Evolutionary conservation across 2,329 filamentous ascomycete genomes (phyloP).

Genomic region (Dactylonectria estremocensis): DNA sequence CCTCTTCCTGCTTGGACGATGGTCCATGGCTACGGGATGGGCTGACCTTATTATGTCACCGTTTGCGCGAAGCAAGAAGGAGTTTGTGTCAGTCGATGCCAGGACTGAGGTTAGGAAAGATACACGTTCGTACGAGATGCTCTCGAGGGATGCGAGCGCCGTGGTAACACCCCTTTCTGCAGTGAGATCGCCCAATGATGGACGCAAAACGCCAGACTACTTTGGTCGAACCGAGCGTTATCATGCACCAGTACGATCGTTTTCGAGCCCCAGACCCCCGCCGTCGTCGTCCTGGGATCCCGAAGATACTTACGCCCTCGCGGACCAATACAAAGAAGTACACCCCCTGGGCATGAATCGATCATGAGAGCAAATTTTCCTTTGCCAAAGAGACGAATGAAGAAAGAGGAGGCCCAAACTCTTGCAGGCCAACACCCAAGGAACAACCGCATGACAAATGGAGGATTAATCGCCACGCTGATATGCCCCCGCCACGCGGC

Average conservation of each 20-base stretch:
- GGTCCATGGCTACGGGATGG: conserved; percentile 92
- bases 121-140: conserved; percentile 85
- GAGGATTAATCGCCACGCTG: not conserved
- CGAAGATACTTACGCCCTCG: conserved; percentile 56
- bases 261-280: conserved; percentile 69
- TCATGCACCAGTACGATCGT: conserved; percentile 68
- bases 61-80: conserved; percentile 72
- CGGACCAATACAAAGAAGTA: conserved; percentile 57
- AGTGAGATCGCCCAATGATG: conserved; percentile 54
- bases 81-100: conserved; percentile 93
- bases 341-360: conserved; percentile 72
- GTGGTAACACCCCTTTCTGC: conserved; percentile 67
- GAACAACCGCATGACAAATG: conserved; percentile 8
- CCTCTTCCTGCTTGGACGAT: conserved; percentile 84
- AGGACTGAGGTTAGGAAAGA: conserved; percentile 73
- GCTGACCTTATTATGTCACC: conserved; percentile 71
- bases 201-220: conserved; percentile 68
- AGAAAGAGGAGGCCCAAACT: conserved; percentile 27
- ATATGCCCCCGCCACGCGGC: conserved; percentile 14
- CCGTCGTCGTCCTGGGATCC: conserved; percentile 60
- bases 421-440: conserved; percentile 8
- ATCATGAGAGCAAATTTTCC: conserved; percentile 58
- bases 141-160: conserved; percentile 71
- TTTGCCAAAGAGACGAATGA: conserved; percentile 14
- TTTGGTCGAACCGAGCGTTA: conserved; percentile 70